Percentiles rank a stretch among this genome's conserved stretches.
phyloP scores from a whole-genome alignment of 768 basidiomycete species.

The Suillus occidentalis region DNA sequence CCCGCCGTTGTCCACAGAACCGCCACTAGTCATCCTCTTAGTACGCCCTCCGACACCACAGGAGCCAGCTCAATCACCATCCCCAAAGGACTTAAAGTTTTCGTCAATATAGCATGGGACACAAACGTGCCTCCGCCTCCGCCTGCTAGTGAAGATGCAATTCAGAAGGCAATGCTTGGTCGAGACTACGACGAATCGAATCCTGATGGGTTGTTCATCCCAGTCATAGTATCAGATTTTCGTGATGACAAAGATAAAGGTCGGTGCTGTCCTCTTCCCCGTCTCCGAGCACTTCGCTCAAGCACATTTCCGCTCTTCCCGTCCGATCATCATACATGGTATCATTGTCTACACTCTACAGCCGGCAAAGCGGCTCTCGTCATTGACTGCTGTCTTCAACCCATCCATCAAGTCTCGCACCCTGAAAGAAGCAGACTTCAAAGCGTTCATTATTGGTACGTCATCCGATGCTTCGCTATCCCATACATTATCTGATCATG shows the following conservation, averaged over 20 bases:
- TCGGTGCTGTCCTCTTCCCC: conserved; percentile 28
- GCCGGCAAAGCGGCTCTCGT: conserved; percentile 71
- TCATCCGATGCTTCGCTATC: conserved; percentile 6
- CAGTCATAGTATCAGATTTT: conserved; percentile 66
- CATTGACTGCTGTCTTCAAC: conserved; percentile 73
- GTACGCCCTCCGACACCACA: conserved; percentile 1
- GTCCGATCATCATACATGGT: background rate
- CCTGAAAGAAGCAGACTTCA: conserved; percentile 63
- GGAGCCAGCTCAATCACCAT: conserved; percentile 31
- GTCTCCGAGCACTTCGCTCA: conserved; percentile 7
- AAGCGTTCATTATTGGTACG: conserved; percentile 67
- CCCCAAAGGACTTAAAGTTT: conserved; percentile 58
- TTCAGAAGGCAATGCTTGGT: conserved; percentile 58
- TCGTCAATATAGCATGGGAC: conserved; percentile 77
- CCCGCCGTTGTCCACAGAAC: conserved; percentile 31
- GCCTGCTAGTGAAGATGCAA: conserved; percentile 53
- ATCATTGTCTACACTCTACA: conserved; percentile 35
- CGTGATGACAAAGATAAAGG: conserved; percentile 71
- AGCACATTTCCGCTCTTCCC: conserved; percentile 15
- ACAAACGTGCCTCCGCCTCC: conserved; percentile 67
- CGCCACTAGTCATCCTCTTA: conserved; percentile 3
- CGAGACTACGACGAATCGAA: conserved; percentile 42
- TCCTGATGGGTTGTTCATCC: conserved; percentile 59
- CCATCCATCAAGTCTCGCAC: conserved; percentile 56
- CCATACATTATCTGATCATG: conserved; percentile 15